A percentile compares a stretch with the other conserved stretches of the same genome.
These are phyloP conservation scores for Cyclotella atomus DNA, from an alignment of 108 stramenopile species.

Conservation along the genomic window DNA sequence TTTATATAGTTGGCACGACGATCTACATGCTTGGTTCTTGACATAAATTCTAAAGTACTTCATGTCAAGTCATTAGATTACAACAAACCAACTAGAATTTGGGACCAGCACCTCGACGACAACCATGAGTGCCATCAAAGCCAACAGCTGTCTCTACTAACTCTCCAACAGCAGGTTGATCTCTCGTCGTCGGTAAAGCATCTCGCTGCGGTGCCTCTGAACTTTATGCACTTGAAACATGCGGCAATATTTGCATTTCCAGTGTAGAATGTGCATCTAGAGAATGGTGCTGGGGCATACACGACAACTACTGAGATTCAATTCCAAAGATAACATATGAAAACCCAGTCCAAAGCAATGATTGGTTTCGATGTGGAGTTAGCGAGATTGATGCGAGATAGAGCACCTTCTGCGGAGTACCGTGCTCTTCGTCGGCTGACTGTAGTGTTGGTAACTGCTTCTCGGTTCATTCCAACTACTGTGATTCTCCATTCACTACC, in stretches of 20 bases:
- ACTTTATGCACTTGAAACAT: slow-evolving; percentile 29
- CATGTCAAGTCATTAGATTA: too few relatives aligned
- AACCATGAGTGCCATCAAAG: too few relatives aligned
- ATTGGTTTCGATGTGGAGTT: slow-evolving; percentile 12
- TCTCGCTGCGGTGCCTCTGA: slow-evolving; percentile 25
- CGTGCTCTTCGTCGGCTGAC: not conserved
- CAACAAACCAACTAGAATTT: too few relatives aligned
- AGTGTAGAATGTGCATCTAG: slow-evolving; percentile 1
- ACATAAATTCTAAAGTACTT: too few relatives aligned
- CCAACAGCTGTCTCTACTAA: not conserved
- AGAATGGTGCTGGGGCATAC: slow-evolving; percentile 3
- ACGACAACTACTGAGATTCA: slow-evolving; percentile 30
- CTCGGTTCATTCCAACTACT: slow-evolving; percentile 20
- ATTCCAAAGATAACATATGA: slow-evolving; percentile 7
- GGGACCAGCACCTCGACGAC: too few relatives aligned
- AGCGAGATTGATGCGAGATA: slow-evolving; percentile 25
- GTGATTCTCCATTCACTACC: slow-evolving; percentile 16
- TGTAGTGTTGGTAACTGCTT: slow-evolving; percentile 7
- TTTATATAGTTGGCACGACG: too few relatives aligned
- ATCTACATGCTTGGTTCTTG: too few relatives aligned
- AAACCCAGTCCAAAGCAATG: slow-evolving; percentile 9
- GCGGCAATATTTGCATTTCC: slow-evolving; percentile 1
- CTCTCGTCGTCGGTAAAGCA: not conserved
- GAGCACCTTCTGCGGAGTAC: slow-evolving; percentile 22
- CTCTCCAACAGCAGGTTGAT: not conserved